Base-by-base conservation (phyloP, 2,329 filamentous ascomycete genomes). In the Cercospora sp. region DNA sequence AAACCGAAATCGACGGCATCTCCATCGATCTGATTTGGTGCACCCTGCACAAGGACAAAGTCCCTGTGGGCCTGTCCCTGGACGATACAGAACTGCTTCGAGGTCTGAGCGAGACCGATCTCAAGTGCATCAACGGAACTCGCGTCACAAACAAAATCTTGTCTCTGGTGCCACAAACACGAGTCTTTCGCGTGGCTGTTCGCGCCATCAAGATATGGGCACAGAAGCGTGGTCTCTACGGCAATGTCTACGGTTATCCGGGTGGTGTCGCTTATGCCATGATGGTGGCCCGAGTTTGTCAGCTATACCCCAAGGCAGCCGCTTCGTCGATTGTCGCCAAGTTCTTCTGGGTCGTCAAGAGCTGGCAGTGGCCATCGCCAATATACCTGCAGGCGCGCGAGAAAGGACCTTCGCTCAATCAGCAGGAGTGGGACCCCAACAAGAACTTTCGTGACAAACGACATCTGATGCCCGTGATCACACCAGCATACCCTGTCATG, bases 181-280 rank as follows among this genome's bases (percentile, higher is more conserved):
- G 91, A 74, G 93, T 93, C 3, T 99, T 99, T 80, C 90, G 93
- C 70, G 87, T 94, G 70, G 95, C 95, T 9, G 80, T 98, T 69
- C 89, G 95, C 61, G 94, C 93, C 13, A 92, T 99, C 82, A 99
- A 99, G 81, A 85, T 99, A 7, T 99, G 95, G 95, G 94, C 95
- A 9, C 92, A 96, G 77, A 89, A 86, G 83, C 91, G 94, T 69
- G 95, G 92, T 26, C 93, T 98, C 59, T 98, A 98, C 77, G 93
- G 93, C 71, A 97, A 97, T 76, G 94, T 98, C 71, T 93, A 97
- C 80, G 95, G 95, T 28, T 99, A 95, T 73, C 95, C 95, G 2
- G 95, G 95, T 74, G 95, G 95, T 81, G 94, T 99, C 48, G 95
- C 95, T 5, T 99, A 94, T 93, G 95, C 94, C 12, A 97, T 99